A percentile compares a stretch with the other conserved stretches of the same genome.
phyloP scores from a whole-genome alignment of 176 grass and related monocot genomes.

The Carex scoparia region DNA sequence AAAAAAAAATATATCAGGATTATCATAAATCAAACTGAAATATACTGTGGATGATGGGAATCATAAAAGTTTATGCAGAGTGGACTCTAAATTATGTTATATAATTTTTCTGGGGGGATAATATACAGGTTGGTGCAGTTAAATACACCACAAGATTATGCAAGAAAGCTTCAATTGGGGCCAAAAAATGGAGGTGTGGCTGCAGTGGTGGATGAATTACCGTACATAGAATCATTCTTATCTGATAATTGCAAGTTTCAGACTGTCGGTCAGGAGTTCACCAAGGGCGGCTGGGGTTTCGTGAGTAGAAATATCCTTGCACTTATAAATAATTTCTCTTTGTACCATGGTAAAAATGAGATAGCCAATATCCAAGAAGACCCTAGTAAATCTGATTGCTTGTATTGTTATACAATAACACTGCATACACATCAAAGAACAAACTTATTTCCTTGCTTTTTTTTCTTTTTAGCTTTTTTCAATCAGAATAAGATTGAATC shows the following conservation, averaged over 20 bases:
- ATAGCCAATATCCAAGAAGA: neutral
- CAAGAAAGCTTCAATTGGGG: constrained; percentile 55
- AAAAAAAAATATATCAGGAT: neutral
- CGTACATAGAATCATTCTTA: constrained; percentile 80
- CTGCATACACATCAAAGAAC: neutral
- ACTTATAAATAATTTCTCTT: neutral
- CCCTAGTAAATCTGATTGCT: neutral
- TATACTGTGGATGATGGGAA: neutral
- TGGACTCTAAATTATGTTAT: neutral
- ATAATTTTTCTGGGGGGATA: neutral
- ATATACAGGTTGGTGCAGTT: constrained; percentile 22
- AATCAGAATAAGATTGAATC: too few species aligned
- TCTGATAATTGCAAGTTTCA: constrained; percentile 77
- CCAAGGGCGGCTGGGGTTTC: constrained; percentile 97
- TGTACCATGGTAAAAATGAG: neutral
- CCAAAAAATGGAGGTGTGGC: constrained; percentile 62
- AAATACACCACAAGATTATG: constrained; percentile 42
- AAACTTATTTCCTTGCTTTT: neutral
- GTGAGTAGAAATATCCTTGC: constrained; percentile 33
- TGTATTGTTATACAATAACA: neutral
- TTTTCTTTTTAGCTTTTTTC: too few species aligned
- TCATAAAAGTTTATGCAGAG: neutral
- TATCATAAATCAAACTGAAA: neutral
- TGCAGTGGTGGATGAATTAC: constrained; percentile 87
- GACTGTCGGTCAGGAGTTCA: constrained; percentile 81